phyloP scores from a whole-genome alignment of 306 rosid genomes.

The Malus sylvestris region DNA sequence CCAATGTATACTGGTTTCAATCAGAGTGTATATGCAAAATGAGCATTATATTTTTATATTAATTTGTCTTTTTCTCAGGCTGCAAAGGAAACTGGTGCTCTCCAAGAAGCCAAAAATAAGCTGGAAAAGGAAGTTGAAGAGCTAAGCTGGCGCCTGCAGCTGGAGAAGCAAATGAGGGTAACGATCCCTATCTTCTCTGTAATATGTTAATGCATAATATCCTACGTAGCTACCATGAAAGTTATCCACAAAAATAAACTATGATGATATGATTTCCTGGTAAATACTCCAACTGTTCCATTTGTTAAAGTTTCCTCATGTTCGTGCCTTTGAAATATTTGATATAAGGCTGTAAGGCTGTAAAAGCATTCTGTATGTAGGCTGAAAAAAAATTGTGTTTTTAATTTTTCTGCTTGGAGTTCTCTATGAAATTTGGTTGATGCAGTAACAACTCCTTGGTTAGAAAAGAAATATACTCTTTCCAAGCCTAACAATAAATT shows the following conservation, averaged over 20 bases:
- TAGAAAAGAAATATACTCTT: neutral
- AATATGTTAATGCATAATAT: neutral
- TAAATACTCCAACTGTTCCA: neutral
- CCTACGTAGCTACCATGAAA: neutral
- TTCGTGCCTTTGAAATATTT: neutral
- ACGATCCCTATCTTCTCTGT: neutral
- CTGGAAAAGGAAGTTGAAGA: slow-evolving; percentile 89
- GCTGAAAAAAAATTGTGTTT: neutral
- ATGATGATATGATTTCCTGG: neutral
- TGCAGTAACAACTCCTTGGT: neutral
- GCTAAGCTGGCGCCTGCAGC: slow-evolving; percentile 48
- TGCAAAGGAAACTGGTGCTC: slow-evolving; percentile 84
- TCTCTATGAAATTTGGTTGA: neutral
- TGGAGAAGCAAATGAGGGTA: slow-evolving; percentile 80
- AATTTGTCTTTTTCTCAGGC: slow-evolving; percentile 40
- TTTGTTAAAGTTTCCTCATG: neutral
- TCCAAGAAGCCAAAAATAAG: slow-evolving; percentile 72
- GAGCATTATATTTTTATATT: neutral
- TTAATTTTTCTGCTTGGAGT: neutral
- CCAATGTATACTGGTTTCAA: neutral
- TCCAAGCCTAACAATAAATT: neutral
- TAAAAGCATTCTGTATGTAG: neutral
- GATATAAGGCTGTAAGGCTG: neutral
- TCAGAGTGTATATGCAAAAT: neutral
- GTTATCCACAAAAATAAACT: neutral